phyloP scores from a whole-genome alignment of 1,284 basidiomycete species.

The Heliocybe sulcata region DNA sequence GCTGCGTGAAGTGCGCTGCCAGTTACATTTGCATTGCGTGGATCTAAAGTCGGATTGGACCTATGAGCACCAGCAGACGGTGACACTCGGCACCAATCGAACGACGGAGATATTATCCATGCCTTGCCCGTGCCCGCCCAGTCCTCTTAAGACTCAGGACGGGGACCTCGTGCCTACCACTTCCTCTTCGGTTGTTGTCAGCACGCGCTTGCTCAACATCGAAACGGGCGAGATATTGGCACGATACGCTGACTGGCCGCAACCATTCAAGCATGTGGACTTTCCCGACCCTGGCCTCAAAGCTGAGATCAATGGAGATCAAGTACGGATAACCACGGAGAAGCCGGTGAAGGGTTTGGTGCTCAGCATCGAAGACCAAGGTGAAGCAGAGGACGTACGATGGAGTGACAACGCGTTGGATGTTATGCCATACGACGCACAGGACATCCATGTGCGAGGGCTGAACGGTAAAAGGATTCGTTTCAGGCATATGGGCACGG shows the following conservation, averaged over 20 bases:
- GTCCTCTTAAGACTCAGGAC: constrained; percentile 12
- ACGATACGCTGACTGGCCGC: constrained; percentile 47
- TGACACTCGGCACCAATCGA: constrained; percentile 34
- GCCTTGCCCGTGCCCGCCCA: constrained; percentile 26
- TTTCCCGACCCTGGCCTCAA: constrained; percentile 31
- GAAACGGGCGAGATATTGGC: constrained; percentile 32
- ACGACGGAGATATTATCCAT: constrained; percentile 29
- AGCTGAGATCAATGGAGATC: constrained; percentile 20
- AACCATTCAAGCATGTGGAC: too few species aligned
- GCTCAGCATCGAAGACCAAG: too few species aligned
- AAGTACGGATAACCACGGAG: constrained; percentile 23
- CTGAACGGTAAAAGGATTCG: constrained; percentile 19
- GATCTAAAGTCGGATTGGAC: constrained; percentile 35
- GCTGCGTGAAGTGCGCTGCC: constrained; percentile 20
- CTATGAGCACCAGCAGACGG: constrained; percentile 18
- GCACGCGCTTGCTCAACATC: constrained; percentile 31
- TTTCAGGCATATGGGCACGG: constrained; percentile 24
- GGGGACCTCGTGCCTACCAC: constrained; percentile 18
- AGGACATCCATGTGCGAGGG: constrained; percentile 25
- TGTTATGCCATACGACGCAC: constrained; percentile 41
- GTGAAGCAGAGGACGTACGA: constrained; percentile 23
- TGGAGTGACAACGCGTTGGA: constrained; percentile 56
- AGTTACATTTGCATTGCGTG: constrained; percentile 32
- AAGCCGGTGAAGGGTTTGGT: constrained; percentile 45
- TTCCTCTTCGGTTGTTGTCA: constrained; percentile 37